Evolutionary conservation across 805 yeast genomes (phyloP), one percentile per base, ranked within the genome.

Genomic region (Ogataea naganishii): DNA sequence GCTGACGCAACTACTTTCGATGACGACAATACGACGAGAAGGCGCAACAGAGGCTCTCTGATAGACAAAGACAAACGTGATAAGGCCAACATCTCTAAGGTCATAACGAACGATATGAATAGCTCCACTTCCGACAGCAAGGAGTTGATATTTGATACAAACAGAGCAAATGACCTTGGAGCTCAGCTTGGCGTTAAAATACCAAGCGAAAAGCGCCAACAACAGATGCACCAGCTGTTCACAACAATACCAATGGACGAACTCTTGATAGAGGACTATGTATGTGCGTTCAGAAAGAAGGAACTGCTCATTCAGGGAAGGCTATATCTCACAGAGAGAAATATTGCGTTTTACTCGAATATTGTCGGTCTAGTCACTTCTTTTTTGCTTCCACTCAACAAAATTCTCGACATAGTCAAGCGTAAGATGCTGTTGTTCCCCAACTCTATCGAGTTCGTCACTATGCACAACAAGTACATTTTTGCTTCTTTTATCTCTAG

Each of bases 261-360:
- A 41, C 51, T 61, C 18, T 58, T 77, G n/a, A 58, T 78, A 23
- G 74, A 67, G 17, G 84, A 76, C 38, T 72, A 59, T 43, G 64
- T 73, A 13, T 78, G 86, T 56, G 86, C 86, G 0, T 58, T 69
- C 18, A 33, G 48, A n/a, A 73, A 76, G 13, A 64, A 69, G 31
- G 86, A 80, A 40, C 74, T 80, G 23, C 52, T 80, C 19, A 62
- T 76, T 12, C 88, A 80, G 38, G 88, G 88, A 12, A 64, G 70
- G 37, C 44, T 80, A 46, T 79, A 72, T 48, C 51, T 80, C 6
- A 64, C 75, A 24, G 72, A 72, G 33, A 58, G 61, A 32, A 66
- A 64, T 41, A 50, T 80, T 12, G 67, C 78, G 41, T 80, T 80
- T 52, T 73, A 75, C 39, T 74, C 84, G 1, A 78, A 75, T 39